Conservation (phyloP, 2,329 filamentous ascomycete species). For the Helotiales sp. region DNA sequence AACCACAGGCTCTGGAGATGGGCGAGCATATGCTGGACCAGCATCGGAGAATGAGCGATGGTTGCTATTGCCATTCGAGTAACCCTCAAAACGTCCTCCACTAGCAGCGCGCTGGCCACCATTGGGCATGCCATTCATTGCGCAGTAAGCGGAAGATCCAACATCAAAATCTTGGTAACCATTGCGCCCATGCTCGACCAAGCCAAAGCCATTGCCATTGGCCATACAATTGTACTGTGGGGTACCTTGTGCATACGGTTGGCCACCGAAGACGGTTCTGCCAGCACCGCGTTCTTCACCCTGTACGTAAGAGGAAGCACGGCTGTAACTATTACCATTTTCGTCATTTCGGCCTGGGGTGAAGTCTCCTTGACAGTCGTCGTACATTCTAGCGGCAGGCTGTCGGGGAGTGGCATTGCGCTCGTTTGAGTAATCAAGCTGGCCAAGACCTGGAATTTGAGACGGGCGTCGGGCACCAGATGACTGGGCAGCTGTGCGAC, state of each 20-base stretch:
- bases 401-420: neutral
- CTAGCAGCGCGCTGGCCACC: too few species aligned
- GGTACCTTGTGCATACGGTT: neutral
- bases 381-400: neutral
- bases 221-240: neutral
- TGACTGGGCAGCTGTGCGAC: neutral
- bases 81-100: neutral
- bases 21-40: neutral
- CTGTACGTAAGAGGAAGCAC: neutral
- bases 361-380: neutral
- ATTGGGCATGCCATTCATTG: neutral
- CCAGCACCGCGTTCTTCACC: neutral
- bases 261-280: neutral
- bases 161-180: neutral
- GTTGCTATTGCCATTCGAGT: neutral
- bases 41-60: neutral
- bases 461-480: neutral
- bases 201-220: neutral
- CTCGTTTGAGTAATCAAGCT: neutral
- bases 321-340: neutral
- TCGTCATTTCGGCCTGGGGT: neutral
- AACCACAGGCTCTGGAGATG: neutral
- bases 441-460: neutral
- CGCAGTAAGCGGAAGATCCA: neutral
- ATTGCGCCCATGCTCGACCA: too few species aligned